Evolutionary conservation across 352 stramenopile species (phyloP), one percentile per base, ranked within the genome.

Genomic region (Phytopythium ostracodes): DNA sequence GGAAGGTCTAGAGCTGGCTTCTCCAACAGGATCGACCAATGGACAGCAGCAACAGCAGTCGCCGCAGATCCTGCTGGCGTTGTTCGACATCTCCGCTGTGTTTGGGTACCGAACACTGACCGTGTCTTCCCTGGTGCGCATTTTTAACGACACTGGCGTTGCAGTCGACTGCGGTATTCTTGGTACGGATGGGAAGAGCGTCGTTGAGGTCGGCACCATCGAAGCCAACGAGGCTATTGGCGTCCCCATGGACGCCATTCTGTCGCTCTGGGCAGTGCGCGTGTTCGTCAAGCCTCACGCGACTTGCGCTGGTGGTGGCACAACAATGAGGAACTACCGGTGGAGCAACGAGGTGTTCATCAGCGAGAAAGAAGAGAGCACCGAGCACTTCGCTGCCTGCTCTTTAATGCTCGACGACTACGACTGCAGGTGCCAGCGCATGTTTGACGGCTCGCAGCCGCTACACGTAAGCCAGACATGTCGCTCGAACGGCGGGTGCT

Each of bases 321-420:
- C 55, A 31, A 54, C 64, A 6, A 77, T n/a, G n/a, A n/a, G 72
- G 56, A 73, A 84, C 2, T 75, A 94, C 50, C 82, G 84, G n/a
- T 92, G 85, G 83, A 94, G 85, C 59, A 90, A 92, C 50, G 83
- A 91, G 17, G 47, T 93, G 18, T 78, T 93, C 40, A 82, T 94
- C 58, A 86, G 76, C 25, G 77, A 89, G 12, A 86, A 80, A 42
- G 78, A 90, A 59, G 75, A 81, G 15, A 78, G 59, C n/a, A 73
- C 64, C 2, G 71, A 91, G n/a, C 75, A 75, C 31, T 76, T 86
- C 22, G 83, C 84, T 1, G 76, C 80, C 2, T 92, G 81, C 47
- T 89, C 81, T 10, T 70, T 90, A 1, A 68, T 89, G 33, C 66
- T 91, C 0, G 79, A 86, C 27, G 84, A 93, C 49, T 91, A 87